Evolutionary conservation across 768 basidiomycete genomes (phyloP), one percentile per base, ranked within the genome.

Genomic region (Boletus pseudo-olivaceus): DNA sequence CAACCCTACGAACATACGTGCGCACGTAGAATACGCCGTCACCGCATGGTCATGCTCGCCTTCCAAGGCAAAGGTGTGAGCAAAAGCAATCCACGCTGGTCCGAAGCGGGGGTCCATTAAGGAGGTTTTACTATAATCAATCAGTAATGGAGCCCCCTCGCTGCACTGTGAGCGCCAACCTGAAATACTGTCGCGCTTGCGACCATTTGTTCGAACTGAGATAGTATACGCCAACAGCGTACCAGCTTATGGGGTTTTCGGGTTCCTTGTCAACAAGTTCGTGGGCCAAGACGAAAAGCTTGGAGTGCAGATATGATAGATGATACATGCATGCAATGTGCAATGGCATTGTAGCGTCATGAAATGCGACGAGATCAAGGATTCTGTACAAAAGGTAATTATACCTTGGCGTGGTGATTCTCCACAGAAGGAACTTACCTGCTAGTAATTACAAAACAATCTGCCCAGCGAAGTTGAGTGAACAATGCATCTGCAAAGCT

Each of bases 281-380:
- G 64, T 98, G 97, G 0, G 97, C 97, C 37, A 98, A 80, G 58
- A 99, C 88, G 74, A 98, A 99, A 7, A 99, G 82, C 62, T 88
- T 88, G 3, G 95, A 94, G 62, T 95, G 90, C 11, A 98, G 75
- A 68, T 96, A 87, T 26, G 87, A 83, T 19, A 98, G 78, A 70
- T 99, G 96, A 67, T 95, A 90, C 92, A 98, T 96, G 80, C 96
- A 98, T 4, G 96, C 94, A 33, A 99, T 87, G 66, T 99, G 96
- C 54, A 98, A 68, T 0, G 95, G 93, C 74, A 98, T 87, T 1
- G 96, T 92, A 7, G 88, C 82, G 30, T 85, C 84, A 68, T 99
- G 97, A 39, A 92, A 83, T 1, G 88, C 80, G n/a, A 91, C 86
- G 10, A 91, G 76, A 15, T 84, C 82, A 41, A 98, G 76, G 53